Percentiles rank a stretch among this genome's conserved stretches.
phyloP scores from a whole-genome alignment of 2,329 filamentous ascomycete genomes.

The Periglandula ipomoeae region DNA sequence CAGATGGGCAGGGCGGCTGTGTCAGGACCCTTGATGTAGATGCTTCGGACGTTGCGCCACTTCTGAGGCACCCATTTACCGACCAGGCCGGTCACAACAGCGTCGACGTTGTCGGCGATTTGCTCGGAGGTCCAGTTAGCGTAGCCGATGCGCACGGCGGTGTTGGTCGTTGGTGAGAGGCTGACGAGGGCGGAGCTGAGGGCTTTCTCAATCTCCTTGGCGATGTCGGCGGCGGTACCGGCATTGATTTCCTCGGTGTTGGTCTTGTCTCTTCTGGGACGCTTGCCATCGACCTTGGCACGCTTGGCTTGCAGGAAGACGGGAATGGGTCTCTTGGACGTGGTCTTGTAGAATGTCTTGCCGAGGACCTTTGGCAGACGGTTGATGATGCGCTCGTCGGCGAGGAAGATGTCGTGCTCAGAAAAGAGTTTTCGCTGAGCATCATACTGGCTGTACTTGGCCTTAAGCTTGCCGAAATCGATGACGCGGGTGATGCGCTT shows the following conservation, averaged over 20 bases:
- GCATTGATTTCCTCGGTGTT: constrained; percentile 29
- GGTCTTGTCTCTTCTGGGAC: constrained; percentile 45
- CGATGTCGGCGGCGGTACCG: constrained; percentile 56
- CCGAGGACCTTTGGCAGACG: constrained; percentile 69
- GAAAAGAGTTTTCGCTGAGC: constrained; percentile 70
- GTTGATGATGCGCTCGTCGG: constrained; percentile 76
- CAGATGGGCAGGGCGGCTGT: constrained; percentile 90
- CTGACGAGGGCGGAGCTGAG: constrained; percentile 70
- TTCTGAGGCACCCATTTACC: constrained; percentile 76
- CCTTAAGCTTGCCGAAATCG: constrained; percentile 67
- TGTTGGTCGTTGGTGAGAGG: constrained; percentile 69
- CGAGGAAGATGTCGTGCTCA: constrained; percentile 90
- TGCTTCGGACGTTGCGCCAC: constrained; percentile 74
- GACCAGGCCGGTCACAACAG: constrained; percentile 59
- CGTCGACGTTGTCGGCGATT: constrained; percentile 70
- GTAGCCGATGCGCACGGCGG: constrained; percentile 69
- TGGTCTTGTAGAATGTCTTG: constrained; percentile 85
- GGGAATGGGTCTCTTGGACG: constrained; percentile 77
- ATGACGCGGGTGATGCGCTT: constrained; percentile 68
- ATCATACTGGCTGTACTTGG: constrained; percentile 86
- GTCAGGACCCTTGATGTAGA: constrained; percentile 86
- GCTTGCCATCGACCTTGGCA: constrained; percentile 51
- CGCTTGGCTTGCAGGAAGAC: constrained; percentile 58
- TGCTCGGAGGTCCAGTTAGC: constrained; percentile 67
- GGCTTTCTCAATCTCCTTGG: constrained; percentile 72